Base-by-base conservation (phyloP, 345 rosid genomes). In the Sonneratia caseolaris region DNA sequence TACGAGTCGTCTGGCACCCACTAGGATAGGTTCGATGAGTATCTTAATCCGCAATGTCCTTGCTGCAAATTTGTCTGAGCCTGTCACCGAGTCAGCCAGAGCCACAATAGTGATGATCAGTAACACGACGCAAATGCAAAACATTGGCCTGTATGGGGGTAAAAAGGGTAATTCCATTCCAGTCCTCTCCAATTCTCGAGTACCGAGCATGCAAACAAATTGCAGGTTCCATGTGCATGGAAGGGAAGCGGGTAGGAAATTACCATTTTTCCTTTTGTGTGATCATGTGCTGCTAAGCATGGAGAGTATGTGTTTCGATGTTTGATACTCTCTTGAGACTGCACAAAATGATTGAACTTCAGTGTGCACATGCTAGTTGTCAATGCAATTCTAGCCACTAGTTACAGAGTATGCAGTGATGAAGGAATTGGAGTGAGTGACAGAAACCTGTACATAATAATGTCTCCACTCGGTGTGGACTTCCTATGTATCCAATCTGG, bases 401-500 rank as follows among this genome's bases (percentile, higher is more conserved):
- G 49, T 71, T 10, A 18, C 1, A 53, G 5, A 53, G 24, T n/a
- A n/a, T 40, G 37, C n/a, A 36, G 3, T 14, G n/a, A 40, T 42
- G 57, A 47, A 40, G 62, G 38, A 69, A 43, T 5, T 21, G 37
- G 27, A 71, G 13, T 53, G 56, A 42, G 15, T 5, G 45, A n/a
- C 43, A 3, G 21, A 43, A 68, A 83, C 87, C 73, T 70, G 82
- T 86, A 86, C 68, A 82, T 62, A 53, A n/a, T n/a, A n/a, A 72
- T 62, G 73, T 79, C 85, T 38, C 87, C 87, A 21, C 80, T 51
- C 37, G 83, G 76, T 15, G 75, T 70, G 64, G 48, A 70, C 66
- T 72, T 78, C 80, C n/a, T 72, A 70, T 73, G 77, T 66, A 84
- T 77, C 90, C 90, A 86, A 51, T 78, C 86, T 59, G 90, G 87